Evolutionary conservation across 805 yeast genomes (phyloP), one percentile per base, ranked within the genome.

Genomic region (Schwanniomyces pseudopolymorphus): DNA sequence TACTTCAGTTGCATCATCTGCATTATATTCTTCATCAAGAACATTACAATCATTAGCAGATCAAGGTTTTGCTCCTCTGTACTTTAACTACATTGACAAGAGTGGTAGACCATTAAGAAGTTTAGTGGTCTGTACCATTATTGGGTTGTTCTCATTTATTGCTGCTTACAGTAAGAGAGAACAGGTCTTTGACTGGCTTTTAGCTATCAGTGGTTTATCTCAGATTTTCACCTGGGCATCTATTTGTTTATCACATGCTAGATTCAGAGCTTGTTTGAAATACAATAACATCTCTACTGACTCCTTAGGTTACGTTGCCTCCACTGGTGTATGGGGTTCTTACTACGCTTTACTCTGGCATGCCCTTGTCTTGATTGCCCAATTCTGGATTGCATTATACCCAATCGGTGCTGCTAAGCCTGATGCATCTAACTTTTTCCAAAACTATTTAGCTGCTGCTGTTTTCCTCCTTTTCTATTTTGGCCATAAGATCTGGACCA

Each of bases 321-420:
- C 70, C 21, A 74, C 77, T 8, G 77, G 76, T 24, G 61, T 65
- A 19, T 54, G 60, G 53, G 77, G 77, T 10, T 70, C 76, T 4
- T 58, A 55, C 42, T 69, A 67, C 41, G 68, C 72, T 11, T 54
- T 67, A 40, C 45, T 54, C 4, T 61, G 65, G 56, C 66, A 62
- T 51, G 39, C 53, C 11, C 60, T 72, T 42, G 63, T 72, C 42
- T 60, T 72, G 52, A 57, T 72, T 45, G 74, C 72, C 20, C 76
- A 72, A 54, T 72, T 72, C 56, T 72, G 74, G 74, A 70, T 72
- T 40, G 73, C 77, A 4, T 66, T 72, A 46, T 72, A 51, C 61
- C 77, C 77, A 7, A 51, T 63, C 46, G 70, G 63, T 3, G 55
- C 56, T 8, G 53, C 57, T 17, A 59, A 48, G 25, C 64, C 68